Percentiles rank a stretch among this genome's conserved stretches.
Evolutionary conservation across 2,329 filamentous ascomycete species (phyloP).

Genomic region (Ophiocordyceps camponoti-leonardi): DNA sequence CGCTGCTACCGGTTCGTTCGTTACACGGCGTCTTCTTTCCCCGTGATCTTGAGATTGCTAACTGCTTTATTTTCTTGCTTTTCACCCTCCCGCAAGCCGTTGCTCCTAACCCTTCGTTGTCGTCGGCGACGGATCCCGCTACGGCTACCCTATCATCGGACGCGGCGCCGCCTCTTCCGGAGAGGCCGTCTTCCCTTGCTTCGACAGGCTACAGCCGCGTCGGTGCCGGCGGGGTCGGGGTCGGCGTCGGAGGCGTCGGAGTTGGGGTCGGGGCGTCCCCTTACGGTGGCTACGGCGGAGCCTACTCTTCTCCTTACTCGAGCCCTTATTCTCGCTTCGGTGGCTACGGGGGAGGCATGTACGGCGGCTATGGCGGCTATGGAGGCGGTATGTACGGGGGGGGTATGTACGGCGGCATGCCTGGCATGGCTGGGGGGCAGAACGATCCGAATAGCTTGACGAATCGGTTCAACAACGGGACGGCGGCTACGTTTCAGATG

Average conservation of each 20-base stretch:
- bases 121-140: background rate
- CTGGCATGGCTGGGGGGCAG: constrained; percentile 24
- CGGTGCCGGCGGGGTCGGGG: constrained; percentile 1
- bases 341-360: constrained; percentile 23
- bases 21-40: background rate
- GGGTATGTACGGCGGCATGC: constrained; percentile 24
- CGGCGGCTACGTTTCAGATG: constrained; percentile 93
- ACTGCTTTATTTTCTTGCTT: too few species aligned
- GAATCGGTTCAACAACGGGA: constrained; percentile 89
- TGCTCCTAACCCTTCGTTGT: background rate
- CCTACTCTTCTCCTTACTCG: constrained; percentile 21
- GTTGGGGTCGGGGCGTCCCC: constrained; percentile 28
- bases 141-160: background rate
- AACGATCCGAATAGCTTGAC: constrained; percentile 90
- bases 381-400: constrained; percentile 20
- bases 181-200: constrained; percentile 8
- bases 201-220: constrained; percentile 52
- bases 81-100: too few species aligned
- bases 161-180: background rate
- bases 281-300: constrained; percentile 23
- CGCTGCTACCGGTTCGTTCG: background rate
- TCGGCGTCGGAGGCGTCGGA: constrained; percentile 14
- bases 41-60: too few species aligned
- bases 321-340: constrained; percentile 30
- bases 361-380: constrained; percentile 1